Conservation (phyloP, 345 rosid genomes). For the Limnanthes douglasii region DNA sequence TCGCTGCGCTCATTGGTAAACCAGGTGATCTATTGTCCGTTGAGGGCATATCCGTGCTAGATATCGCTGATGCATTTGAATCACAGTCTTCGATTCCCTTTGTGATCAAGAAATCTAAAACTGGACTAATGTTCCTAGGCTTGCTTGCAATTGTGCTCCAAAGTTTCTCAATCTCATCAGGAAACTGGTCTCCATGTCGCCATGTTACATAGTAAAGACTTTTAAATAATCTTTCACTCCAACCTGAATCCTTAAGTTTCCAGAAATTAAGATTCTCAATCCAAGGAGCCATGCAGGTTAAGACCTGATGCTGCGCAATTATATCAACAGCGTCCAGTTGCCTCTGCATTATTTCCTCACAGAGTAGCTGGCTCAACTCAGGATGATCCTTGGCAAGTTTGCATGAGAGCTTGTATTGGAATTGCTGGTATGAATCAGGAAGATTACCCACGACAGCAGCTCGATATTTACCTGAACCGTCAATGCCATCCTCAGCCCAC, state of each 20-base stretch:
- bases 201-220: slow-evolving; percentile 97
- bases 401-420: slow-evolving; percentile 92
- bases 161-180: slow-evolving; percentile 97
- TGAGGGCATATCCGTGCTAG: slow-evolving; percentile 96
- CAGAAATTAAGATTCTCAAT: slow-evolving; percentile 97
- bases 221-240: slow-evolving; percentile 93
- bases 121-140: slow-evolving; percentile 88
- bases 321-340: slow-evolving; percentile 99
- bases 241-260: slow-evolving; percentile 98
- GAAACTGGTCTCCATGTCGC: slow-evolving; percentile 98
- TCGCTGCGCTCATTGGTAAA: slow-evolving; percentile 82
- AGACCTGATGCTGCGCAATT: slow-evolving; percentile 97
- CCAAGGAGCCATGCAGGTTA: slow-evolving; percentile 99
- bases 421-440: slow-evolving; percentile 98
- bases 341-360: slow-evolving; percentile 98
- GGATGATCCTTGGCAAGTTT: slow-evolving; percentile 98
- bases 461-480: slow-evolving; percentile 86
- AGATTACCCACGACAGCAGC: slow-evolving; percentile 99
- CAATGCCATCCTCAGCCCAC: slow-evolving; percentile 95
- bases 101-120: slow-evolving; percentile 88
- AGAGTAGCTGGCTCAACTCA: slow-evolving; percentile 86
- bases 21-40: slow-evolving; percentile 92
- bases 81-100: slow-evolving; percentile 98
- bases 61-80: slow-evolving; percentile 93
- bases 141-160: slow-evolving; percentile 99